A percentile compares a stretch with the other conserved stretches of the same genome.
phyloP scores from a whole-genome alignment of 495 filamentous ascomycete species.

The Hypoxylon perforatum region DNA sequence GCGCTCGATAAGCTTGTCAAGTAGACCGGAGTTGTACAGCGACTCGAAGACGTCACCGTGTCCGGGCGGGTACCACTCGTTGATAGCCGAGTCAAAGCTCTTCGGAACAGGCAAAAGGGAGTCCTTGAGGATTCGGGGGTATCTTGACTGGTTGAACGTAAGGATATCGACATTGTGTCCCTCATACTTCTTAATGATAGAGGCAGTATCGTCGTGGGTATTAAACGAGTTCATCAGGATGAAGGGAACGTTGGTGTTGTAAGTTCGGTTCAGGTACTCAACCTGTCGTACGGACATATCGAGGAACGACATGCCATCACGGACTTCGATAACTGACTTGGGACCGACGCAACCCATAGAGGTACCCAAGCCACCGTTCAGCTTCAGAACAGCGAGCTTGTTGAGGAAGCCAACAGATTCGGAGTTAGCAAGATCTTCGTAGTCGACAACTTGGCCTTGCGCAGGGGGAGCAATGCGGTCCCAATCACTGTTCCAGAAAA shows the following conservation, averaged over 20 bases:
- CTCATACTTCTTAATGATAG: slow-evolving; percentile 99
- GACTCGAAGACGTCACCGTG: slow-evolving; percentile 99
- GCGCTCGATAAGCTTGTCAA: slow-evolving; percentile 93
- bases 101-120: slow-evolving; percentile 96
- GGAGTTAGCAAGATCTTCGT: slow-evolving; percentile 83
- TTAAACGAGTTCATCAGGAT: slow-evolving; percentile 99
- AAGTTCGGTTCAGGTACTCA: slow-evolving; percentile 98
- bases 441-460: slow-evolving; percentile 91
- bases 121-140: slow-evolving; percentile 97
- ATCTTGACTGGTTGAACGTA: slow-evolving; percentile 99
- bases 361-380: slow-evolving; percentile 98
- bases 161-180: slow-evolving; percentile 99
- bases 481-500: slow-evolving; percentile 72
- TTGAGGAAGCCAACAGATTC: slow-evolving; percentile 92
- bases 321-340: slow-evolving; percentile 99
- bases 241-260: slow-evolving; percentile 97
- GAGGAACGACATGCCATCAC: slow-evolving; percentile 99
- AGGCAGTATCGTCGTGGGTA: slow-evolving; percentile 96
- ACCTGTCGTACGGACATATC: slow-evolving; percentile 99
- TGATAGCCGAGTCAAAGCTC: slow-evolving; percentile 84
- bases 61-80: slow-evolving; percentile 98
- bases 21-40: slow-evolving; percentile 97
- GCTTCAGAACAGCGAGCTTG: slow-evolving; percentile 98
- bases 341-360: slow-evolving; percentile 99
- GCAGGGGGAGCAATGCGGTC: slow-evolving; percentile 94